phyloP scores from a whole-genome alignment of 148 eudicot genomes.

The Chenopodium berlandieri region DNA sequence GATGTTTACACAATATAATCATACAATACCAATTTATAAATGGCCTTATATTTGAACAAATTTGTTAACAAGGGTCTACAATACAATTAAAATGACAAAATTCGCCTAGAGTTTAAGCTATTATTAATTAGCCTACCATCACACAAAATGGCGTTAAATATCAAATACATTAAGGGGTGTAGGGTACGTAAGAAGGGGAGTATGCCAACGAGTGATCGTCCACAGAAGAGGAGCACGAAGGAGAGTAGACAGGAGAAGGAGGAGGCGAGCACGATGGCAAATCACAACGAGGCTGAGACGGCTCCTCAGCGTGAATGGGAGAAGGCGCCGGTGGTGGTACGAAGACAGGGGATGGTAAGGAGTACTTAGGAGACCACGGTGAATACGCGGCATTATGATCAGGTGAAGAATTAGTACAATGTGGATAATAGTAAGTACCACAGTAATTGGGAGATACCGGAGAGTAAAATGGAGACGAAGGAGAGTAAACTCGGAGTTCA shows the following conservation, averaged over 20 bases:
- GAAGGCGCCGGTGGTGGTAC: background rate
- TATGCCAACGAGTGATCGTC: background rate
- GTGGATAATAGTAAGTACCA: slow-evolving; percentile 3
- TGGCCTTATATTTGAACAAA: too few species aligned
- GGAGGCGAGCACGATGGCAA: background rate
- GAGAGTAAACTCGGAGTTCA: slow-evolving; percentile 7
- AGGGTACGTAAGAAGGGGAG: slow-evolving; percentile 5
- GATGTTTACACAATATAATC: too few species aligned
- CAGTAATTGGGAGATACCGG: slow-evolving; percentile 22
- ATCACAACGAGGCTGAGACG: too few species aligned
- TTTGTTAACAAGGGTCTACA: too few species aligned
- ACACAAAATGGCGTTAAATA: too few species aligned
- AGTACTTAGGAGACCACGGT: background rate
- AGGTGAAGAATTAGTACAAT: background rate
- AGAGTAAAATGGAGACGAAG: slow-evolving; percentile 18
- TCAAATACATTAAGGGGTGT: background rate
- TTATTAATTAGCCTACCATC: too few species aligned
- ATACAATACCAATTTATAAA: too few species aligned
- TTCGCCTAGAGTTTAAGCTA: too few species aligned
- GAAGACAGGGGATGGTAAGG: slow-evolving; percentile 1
- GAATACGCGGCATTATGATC: background rate
- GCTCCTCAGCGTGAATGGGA: background rate
- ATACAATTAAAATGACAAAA: too few species aligned
- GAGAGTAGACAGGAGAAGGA: slow-evolving; percentile 10
- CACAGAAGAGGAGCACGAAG: background rate